Evolutionary conservation across 2,329 filamentous ascomycete species (phyloP).

Genomic region (Hypoxylon sp.): DNA sequence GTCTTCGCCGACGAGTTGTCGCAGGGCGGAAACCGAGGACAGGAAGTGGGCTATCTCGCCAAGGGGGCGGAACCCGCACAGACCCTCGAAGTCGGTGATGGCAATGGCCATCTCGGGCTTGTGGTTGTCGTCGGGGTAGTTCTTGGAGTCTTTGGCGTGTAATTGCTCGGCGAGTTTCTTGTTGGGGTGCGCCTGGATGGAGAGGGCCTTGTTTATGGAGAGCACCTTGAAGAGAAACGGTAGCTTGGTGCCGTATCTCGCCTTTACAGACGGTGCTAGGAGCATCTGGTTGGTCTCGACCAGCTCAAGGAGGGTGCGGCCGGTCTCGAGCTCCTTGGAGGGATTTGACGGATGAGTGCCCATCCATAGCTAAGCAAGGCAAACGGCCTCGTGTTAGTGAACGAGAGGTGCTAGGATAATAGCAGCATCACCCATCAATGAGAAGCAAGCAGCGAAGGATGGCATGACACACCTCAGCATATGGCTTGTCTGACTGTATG

Average conservation of each 20-base stretch:
- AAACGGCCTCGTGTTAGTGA: slow-evolving; percentile 23
- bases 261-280: slow-evolving; percentile 74
- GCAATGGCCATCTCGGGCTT: slow-evolving; percentile 99
- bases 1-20: slow-evolving; percentile 71
- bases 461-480: slow-evolving; percentile 77
- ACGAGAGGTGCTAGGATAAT: background rate
- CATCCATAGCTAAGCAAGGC: slow-evolving; percentile 86
- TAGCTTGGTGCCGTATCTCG: slow-evolving; percentile 81
- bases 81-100: slow-evolving; percentile 92
- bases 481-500: slow-evolving; percentile 87
- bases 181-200: slow-evolving; percentile 96
- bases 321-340: slow-evolving; percentile 85
- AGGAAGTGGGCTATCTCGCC: slow-evolving; percentile 84
- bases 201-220: slow-evolving; percentile 93
- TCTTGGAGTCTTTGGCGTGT: slow-evolving; percentile 84
- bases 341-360: slow-evolving; percentile 96
- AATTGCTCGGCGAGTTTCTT: slow-evolving; percentile 92
- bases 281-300: slow-evolving; percentile 87
- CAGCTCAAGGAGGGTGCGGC: slow-evolving; percentile 85
- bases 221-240: slow-evolving; percentile 98
- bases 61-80: slow-evolving; percentile 93
- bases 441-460: background rate
- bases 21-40: slow-evolving; percentile 66
- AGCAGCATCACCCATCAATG: background rate
- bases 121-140: slow-evolving; percentile 99